phyloP scores from a whole-genome alignment of 345 rosid genomes.

The Iberis pinnata region DNA sequence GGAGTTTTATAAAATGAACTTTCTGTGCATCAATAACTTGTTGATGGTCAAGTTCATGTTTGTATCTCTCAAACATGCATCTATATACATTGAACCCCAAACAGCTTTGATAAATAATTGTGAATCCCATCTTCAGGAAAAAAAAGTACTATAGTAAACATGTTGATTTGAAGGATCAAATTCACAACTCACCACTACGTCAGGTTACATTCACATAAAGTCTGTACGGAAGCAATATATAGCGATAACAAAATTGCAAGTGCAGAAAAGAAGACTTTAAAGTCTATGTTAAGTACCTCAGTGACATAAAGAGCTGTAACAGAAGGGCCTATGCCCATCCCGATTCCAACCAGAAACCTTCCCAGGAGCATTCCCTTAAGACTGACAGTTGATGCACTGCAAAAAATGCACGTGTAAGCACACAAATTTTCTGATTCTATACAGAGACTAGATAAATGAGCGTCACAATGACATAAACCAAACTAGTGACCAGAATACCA shows the following conservation, averaged over 20 bases:
- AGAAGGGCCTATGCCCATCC: conserved; percentile 90
- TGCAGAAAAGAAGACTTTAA: conserved; percentile 15
- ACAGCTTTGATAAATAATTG: not conserved
- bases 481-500: conserved; percentile 3
- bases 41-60: conserved; percentile 4
- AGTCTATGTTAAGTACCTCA: conserved; percentile 54
- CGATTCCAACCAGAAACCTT: conserved; percentile 82
- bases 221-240: conserved; percentile 4
- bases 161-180: not conserved
- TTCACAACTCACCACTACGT: not conserved
- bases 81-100: conserved; percentile 1
- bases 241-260: conserved; percentile 6
- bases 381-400: conserved; percentile 72
- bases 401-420: conserved; percentile 22
- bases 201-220: conserved; percentile 10
- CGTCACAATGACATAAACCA: not conserved
- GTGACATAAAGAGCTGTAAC: conserved; percentile 90
- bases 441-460: not conserved
- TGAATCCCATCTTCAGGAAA: not conserved
- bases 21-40: not conserved
- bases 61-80: too few species aligned
- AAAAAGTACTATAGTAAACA: too few species aligned
- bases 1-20: not conserved
- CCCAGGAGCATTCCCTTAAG: conserved; percentile 92
- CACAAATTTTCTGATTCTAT: conserved; percentile 16